A percentile compares a stretch with the other conserved stretches of the same genome.
Conservation (phyloP, 1,284 basidiomycete species). For the Phellopilus nigrolimitatus region DNA sequence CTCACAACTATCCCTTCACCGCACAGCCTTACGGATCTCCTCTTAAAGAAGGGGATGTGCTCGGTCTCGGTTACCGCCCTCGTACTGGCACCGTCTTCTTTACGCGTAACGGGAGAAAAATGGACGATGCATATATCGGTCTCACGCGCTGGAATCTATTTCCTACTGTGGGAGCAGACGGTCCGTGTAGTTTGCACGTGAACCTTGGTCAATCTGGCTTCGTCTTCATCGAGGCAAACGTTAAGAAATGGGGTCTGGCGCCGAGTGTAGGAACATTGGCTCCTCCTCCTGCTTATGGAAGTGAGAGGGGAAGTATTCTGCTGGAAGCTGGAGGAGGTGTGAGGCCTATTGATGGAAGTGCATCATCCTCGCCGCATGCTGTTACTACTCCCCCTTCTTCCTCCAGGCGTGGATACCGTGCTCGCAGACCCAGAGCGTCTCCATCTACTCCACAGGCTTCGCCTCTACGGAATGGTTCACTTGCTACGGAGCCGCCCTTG, state of each 20-base stretch:
- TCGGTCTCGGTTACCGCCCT: slow-evolving; percentile 91
- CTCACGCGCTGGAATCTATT: slow-evolving; percentile 88
- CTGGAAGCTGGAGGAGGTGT: slow-evolving; percentile 80
- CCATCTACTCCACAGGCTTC: slow-evolving; percentile 50
- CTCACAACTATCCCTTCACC: slow-evolving; percentile 96
- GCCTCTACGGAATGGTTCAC: slow-evolving; percentile 46
- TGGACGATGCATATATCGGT: slow-evolving; percentile 91
- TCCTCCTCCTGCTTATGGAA: slow-evolving; percentile 93
- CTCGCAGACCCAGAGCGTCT: slow-evolving; percentile 39
- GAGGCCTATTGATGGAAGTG: slow-evolving; percentile 34
- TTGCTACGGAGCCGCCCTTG: slow-evolving; percentile 41
- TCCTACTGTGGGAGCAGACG: slow-evolving; percentile 91
- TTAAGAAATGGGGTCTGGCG: slow-evolving; percentile 97
- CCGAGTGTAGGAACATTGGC: slow-evolving; percentile 93
- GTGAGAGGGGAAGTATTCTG: slow-evolving; percentile 89
- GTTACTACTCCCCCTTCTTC: slow-evolving; percentile 45
- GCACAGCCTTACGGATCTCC: slow-evolving; percentile 80
- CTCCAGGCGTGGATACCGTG: slow-evolving; percentile 55
- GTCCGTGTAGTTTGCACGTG: slow-evolving; percentile 90
- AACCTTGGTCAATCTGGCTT: slow-evolving; percentile 95
- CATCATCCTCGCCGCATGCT: slow-evolving; percentile 39
- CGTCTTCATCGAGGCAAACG: slow-evolving; percentile 97
- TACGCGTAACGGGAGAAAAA: slow-evolving; percentile 91
- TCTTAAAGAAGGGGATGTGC: slow-evolving; percentile 89
- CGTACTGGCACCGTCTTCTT: slow-evolving; percentile 95